Percentiles rank a stretch among this genome's conserved stretches.
Evolutionary conservation across 306 rosid species (phyloP).

Genomic region (Citrullus mucosospermus): DNA sequence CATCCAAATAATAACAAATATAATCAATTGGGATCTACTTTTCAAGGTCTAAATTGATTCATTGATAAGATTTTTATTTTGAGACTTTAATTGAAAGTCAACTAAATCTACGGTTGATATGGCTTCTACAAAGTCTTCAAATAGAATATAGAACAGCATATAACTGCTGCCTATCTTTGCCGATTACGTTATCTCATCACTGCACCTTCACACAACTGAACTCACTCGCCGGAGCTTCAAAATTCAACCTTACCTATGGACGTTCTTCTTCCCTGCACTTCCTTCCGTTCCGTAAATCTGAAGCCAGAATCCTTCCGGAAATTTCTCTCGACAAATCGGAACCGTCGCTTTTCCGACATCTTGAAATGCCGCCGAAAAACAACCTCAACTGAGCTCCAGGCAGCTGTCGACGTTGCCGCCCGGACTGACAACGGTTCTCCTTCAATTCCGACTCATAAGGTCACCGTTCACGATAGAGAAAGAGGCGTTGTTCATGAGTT

Average conservation of each 20-base stretch:
- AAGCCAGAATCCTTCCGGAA: constrained; percentile 12
- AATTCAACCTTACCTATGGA: constrained; percentile 27
- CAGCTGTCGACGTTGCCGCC: constrained; percentile 20
- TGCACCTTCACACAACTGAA: constrained; percentile 4
- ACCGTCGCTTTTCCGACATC: not conserved
- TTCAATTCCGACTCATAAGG: constrained; percentile 55
- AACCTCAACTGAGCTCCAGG: constrained; percentile 45
- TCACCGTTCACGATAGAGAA: constrained; percentile 74
- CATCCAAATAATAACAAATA: too few species aligned
- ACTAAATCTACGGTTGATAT: not conserved
- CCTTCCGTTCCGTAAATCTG: constrained; percentile 19
- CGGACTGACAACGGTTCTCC: constrained; percentile 16
- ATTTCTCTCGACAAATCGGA: constrained; percentile 7
- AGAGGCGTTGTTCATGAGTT: constrained; percentile 77
- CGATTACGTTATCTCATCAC: constrained; percentile 6
- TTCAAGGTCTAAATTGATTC: too few species aligned
- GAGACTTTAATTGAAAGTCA: not conserved
- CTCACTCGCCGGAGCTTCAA: not conserved
- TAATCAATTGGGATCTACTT: too few species aligned
- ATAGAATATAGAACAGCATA: not conserved
- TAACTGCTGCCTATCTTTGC: not conserved
- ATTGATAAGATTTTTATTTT: too few species aligned
- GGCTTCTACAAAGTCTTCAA: not conserved
- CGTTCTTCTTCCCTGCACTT: constrained; percentile 36
- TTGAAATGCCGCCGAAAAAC: constrained; percentile 27